Evolutionary conservation across 257 asterid species (phyloP), one percentile per base, ranked within the genome.

Genomic region (Sherardia arvensis): DNA sequence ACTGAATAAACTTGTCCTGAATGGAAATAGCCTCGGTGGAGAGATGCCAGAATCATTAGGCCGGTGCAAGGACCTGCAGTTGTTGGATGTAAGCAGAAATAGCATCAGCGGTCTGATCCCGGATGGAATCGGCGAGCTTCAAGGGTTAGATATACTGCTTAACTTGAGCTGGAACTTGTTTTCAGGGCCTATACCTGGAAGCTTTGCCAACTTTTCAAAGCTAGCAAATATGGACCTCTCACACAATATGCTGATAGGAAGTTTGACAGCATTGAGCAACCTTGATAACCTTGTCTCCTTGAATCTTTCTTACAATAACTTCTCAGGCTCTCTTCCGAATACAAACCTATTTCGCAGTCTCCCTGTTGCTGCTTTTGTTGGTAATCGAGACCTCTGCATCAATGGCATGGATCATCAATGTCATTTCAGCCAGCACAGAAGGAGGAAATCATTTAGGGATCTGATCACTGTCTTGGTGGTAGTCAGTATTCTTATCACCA

Each of bases 141-240:
- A 82, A 67, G 85, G 73, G 68, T 22, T 84, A 49, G 95, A 86
- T 72, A 86, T 84, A 63, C 84, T 86, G 48, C 45, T 86, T 18
- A 86, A 86, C 65, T 69, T 84, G 73, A 86, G 95, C 60, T 62
- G 62, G 72, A 86, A 86, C 66, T 60, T 48, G 43, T 56, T 86
- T 58, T 74, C 74, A 6, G 91, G 95, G 38, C 71, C 71, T 0
- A 68, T 86, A 61, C 95, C 91, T 1, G 73, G 68, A 72, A 81
- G 91, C 76, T 86, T 86, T 66, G 75, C 89, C 15, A 84, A 77
- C n/a, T 69, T 84, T 26, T 84, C 91, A 28, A 84, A 80, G 75
- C 87, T 86, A 17, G 84, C 87, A 40, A 86, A 67, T 79, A 82
- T 84, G 87, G 91, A 86, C 69, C 70, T 86, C 61, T 86, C 95